Conservation (phyloP, 768 basidiomycete genomes). For the Omphalotus guepiniiformis region DNA sequence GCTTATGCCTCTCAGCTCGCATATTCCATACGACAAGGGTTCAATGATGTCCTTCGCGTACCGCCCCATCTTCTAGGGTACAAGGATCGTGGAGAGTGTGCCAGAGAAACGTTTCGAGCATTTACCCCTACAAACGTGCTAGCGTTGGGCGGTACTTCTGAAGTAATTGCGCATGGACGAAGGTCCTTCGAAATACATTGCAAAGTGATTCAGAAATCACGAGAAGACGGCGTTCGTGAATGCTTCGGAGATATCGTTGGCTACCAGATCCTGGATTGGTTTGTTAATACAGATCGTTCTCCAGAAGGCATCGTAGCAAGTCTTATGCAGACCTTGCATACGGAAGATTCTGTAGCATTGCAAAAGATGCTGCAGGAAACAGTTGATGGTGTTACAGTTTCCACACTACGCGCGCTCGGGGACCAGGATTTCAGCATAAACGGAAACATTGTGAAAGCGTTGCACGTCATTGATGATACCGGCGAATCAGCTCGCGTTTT, state of each 20-base stretch:
- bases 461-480: conserved; percentile 34
- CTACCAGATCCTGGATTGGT: conserved; percentile 46
- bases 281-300: conserved; percentile 27
- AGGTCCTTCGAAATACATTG: conserved; percentile 60
- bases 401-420: conserved; percentile 57
- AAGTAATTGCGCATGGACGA: conserved; percentile 32
- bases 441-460: conserved; percentile 39
- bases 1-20: conserved; percentile 77
- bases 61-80: conserved; percentile 79
- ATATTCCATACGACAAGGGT: conserved; percentile 51
- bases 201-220: conserved; percentile 46
- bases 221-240: conserved; percentile 46
- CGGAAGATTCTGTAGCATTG: conserved; percentile 27
- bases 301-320: conserved; percentile 27
- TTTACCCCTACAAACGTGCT: conserved; percentile 69
- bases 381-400: conserved; percentile 53
- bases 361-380: conserved; percentile 34
- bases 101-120: conserved; percentile 58
- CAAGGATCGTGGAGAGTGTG: conserved; percentile 57
- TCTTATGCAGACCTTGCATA: conserved; percentile 30
- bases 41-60: conserved; percentile 53
- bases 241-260: conserved; percentile 74
- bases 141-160: conserved; percentile 26
- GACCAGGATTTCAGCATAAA: conserved; percentile 60
- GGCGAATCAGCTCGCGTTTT: conserved; percentile 43